Evolutionary conservation across 352 stramenopile genomes (phyloP).

Genomic region (Phytopythium chamaehyphon): DNA sequence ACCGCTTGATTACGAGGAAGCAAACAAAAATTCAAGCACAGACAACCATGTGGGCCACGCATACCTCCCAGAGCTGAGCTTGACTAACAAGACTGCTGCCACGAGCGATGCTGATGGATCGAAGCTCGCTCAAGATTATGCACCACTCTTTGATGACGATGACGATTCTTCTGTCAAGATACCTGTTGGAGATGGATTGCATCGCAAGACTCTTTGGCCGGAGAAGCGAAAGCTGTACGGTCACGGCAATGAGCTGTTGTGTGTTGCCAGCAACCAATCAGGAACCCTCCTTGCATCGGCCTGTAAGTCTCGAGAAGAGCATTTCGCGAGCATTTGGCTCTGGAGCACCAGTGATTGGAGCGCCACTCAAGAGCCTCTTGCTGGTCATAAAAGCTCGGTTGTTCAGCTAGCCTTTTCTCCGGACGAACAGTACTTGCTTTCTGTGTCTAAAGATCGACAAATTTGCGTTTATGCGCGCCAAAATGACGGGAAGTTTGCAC

Average conservation of each 20-base stretch:
- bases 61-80: constrained; percentile 70
- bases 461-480: constrained; percentile 57
- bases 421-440: constrained; percentile 54
- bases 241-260: constrained; percentile 77
- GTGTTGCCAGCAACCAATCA: constrained; percentile 47
- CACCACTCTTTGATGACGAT: constrained; percentile 13
- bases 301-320: constrained; percentile 74
- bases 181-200: constrained; percentile 57
- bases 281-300: constrained; percentile 56
- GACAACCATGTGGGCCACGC: constrained; percentile 34
- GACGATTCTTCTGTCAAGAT: constrained; percentile 15
- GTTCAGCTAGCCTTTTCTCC: constrained; percentile 73
- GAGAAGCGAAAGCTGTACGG: constrained; percentile 76
- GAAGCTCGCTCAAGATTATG: constrained; percentile 20
- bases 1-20: not conserved
- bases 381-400: constrained; percentile 75
- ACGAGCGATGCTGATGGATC: constrained; percentile 3
- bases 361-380: constrained; percentile 33
- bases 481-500: constrained; percentile 22
- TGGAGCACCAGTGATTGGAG: constrained; percentile 64
- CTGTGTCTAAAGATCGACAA: constrained; percentile 70
- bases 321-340: constrained; percentile 55
- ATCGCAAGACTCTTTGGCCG: constrained; percentile 70
- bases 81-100: constrained; percentile 60
- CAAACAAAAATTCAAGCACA: not conserved